Base-by-base conservation (phyloP, 192 early-diverging fungal species). In the Paraglomus occultum region DNA sequence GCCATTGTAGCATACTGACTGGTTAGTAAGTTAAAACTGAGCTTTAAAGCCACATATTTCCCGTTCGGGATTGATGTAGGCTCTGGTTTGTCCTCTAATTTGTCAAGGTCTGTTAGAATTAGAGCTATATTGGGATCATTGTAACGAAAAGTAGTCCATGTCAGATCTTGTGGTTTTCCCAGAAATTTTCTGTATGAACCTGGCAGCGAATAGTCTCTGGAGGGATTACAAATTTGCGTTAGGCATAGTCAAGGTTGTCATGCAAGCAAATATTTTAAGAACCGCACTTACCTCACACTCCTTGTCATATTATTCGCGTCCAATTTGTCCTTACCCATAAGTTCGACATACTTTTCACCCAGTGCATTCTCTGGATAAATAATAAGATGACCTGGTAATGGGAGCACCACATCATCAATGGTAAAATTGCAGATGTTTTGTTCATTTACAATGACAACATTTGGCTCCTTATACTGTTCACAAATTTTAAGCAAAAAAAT, bases 1-100 rank as follows among this genome's bases (percentile, higher is more conserved):
- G 90, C 88, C 95, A 99, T 97, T 0, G 97, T 99, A 2, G 97
- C 97, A 75, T 99, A 99, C 43, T 90, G 85, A 48, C 92, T 94
- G 1, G 92, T 83, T 39, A 75, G 78, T 55, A 99, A 80, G 17
- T 90, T 91, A 68, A 99, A 87, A 40, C 86, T 79, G 14, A 95
- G 73, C 49, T 89, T 79, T 31, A 96, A 67, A 8, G 91, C 97
- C 22, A 91, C 46, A 11, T 84, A 81, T 61, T 86, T 72, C 23
- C 95, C 95, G 46, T 83, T 86, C 75, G 47, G 1, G 4, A 80
- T 57, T 8, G 71, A 74, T 57, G 47, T 67, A 0, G 80, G 79
- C 8, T 66, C 72, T 17, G 76, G 46, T 63, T 79, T 79, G 46
- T 79, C 84, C 59, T 86, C 75, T 46, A 90, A 71, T 8, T 40